A percentile compares a stretch with the other conserved stretches of the same genome.
phyloP scores from a whole-genome alignment of 371 early-diverging fungal species.

The Lichtheimia ornata region DNA sequence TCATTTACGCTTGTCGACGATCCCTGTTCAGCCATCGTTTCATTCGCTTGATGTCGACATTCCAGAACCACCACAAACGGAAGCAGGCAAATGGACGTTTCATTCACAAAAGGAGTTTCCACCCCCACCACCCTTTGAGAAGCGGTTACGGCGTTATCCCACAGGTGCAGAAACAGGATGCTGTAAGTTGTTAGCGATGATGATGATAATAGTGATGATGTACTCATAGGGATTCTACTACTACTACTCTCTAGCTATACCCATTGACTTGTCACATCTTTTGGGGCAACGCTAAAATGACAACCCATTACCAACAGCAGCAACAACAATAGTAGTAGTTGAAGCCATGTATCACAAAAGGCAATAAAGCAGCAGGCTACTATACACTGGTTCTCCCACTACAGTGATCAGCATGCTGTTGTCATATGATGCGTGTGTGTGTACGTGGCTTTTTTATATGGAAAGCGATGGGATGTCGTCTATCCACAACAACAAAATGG shows the following conservation, averaged over 20 bases:
- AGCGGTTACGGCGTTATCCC: constrained; percentile 43
- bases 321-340: no score
- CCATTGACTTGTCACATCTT: constrained; percentile 44
- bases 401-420: no score
- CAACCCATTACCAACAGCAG: not conserved
- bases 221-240: no score
- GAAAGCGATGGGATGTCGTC: no score
- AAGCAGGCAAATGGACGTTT: constrained; percentile 54
- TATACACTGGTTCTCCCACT: no score
- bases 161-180: constrained; percentile 51
- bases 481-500: no score
- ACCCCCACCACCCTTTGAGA: constrained; percentile 50
- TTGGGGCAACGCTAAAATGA: not conserved
- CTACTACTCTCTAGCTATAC: no score
- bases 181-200: constrained; percentile 31
- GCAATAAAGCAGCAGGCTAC: not conserved
- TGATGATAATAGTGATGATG: not conserved
- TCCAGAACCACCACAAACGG: constrained; percentile 52
- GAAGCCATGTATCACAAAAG: not conserved
- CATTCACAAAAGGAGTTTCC: constrained; percentile 51
- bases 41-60: constrained; percentile 35
- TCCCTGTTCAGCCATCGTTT: constrained; percentile 44
- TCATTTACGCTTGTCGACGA: constrained; percentile 32
- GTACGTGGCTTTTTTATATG: no score
- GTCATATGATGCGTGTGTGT: no score